Evolutionary conservation across 345 rosid species (phyloP).

Genomic region (Raphanus sativus): DNA sequence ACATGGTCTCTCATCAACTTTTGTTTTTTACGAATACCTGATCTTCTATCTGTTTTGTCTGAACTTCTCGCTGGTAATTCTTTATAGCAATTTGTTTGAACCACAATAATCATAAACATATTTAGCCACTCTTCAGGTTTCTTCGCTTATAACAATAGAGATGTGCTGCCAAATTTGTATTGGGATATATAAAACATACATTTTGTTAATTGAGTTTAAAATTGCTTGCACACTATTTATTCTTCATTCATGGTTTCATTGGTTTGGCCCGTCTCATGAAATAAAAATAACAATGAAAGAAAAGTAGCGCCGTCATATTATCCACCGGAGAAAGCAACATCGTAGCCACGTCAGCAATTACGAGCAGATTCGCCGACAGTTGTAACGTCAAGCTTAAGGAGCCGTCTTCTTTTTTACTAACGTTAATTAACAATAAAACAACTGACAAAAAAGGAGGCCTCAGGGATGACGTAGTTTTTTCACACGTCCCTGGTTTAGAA

Average conservation of each 20-base stretch:
- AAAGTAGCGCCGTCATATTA: constrained; percentile 29
- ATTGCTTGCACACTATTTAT: neutral
- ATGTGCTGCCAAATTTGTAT: neutral
- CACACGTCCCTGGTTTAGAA: constrained; percentile 10
- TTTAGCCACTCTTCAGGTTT: neutral
- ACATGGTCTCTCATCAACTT: neutral
- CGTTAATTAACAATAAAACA: constrained; percentile 2
- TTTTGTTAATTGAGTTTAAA: neutral
- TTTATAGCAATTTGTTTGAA: neutral
- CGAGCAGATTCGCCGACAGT: constrained; percentile 33
- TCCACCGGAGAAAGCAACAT: constrained; percentile 4
- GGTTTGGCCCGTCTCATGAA: neutral
- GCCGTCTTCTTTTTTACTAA: constrained; percentile 17
- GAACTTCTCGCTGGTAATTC: neutral
- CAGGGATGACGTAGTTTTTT: constrained; percentile 31
- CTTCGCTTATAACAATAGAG: neutral
- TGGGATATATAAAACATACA: neutral
- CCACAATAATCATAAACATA: neutral
- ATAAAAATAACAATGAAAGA: neutral
- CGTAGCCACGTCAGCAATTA: constrained; percentile 26
- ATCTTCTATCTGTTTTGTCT: neutral
- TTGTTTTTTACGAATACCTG: neutral
- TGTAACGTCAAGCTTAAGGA: constrained; percentile 31
- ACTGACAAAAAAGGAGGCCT: constrained; percentile 1
- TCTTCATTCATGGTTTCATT: neutral